A percentile compares a stretch with the other conserved stretches of the same genome.
phyloP scores from a whole-genome alignment of 331 rosid species.

The Spiraea crenata region DNA sequence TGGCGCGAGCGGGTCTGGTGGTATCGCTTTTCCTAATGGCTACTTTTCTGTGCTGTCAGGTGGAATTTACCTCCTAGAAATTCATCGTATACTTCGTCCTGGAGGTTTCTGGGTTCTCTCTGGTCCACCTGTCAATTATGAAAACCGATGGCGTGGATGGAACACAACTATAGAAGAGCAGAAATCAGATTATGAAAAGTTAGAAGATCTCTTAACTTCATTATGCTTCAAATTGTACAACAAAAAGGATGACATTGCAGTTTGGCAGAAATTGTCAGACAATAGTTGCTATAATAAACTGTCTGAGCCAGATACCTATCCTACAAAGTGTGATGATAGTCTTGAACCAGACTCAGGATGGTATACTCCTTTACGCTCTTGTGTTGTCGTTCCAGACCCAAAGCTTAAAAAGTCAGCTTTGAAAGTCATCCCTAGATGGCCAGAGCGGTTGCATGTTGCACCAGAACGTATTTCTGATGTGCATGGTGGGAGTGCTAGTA shows the following conservation, averaged over 20 bases:
- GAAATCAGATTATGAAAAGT: conserved; percentile 70
- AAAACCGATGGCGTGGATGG: conserved; percentile 93
- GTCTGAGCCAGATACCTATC: conserved; percentile 52
- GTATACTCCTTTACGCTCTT: conserved; percentile 93
- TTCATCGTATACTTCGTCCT: conserved; percentile 91
- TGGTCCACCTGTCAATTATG: conserved; percentile 95
- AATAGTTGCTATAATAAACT: conserved; percentile 64
- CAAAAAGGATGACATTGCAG: conserved; percentile 89
- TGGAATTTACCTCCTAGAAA: conserved; percentile 84
- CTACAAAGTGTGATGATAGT: conserved; percentile 91
- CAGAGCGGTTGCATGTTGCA: conserved; percentile 56
- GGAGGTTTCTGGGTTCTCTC: conserved; percentile 98
- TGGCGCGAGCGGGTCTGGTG: background rate
- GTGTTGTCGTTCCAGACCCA: conserved; percentile 73
- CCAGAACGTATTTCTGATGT: conserved; percentile 61
- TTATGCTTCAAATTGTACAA: conserved; percentile 86
- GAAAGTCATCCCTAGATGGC: conserved; percentile 72
- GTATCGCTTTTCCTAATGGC: background rate
- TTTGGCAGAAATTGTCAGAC: conserved; percentile 80
- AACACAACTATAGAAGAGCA: conserved; percentile 92
- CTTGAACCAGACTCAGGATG: conserved; percentile 88
- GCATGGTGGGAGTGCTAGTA: conserved; percentile 58
- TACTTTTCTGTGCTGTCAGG: conserved; percentile 43
- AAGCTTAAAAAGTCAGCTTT: conserved; percentile 58
- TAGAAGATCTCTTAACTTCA: conserved; percentile 74